Evolutionary conservation across 2,329 filamentous ascomycete genomes (phyloP).

Genomic region (Fusarium sp.): DNA sequence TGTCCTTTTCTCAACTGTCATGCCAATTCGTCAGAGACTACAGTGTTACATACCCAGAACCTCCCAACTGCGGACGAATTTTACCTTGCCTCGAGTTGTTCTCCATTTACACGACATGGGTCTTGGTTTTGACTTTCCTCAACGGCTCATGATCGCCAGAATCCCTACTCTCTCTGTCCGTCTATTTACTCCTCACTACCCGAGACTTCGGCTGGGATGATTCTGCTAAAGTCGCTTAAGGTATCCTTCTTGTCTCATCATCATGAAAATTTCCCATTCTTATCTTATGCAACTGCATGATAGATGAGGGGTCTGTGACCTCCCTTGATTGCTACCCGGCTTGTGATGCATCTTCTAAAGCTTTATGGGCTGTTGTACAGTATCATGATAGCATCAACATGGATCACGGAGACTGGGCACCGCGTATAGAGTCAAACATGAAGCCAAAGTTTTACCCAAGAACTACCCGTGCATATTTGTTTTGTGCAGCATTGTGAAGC

Average conservation of each 20-base stretch:
- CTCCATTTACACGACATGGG: not conserved
- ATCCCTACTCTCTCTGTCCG: not conserved
- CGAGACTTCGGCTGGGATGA: too few species aligned
- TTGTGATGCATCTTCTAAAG: not conserved
- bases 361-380: not conserved
- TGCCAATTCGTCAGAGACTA: not conserved
- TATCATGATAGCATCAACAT: not conserved
- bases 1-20: not conserved
- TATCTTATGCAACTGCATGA: not conserved
- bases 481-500: not conserved
- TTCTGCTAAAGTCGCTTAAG: not conserved
- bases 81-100: not conserved
- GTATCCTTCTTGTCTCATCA: not conserved
- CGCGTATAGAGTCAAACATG: not conserved
- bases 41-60: not conserved
- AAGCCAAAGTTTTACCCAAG: not conserved
- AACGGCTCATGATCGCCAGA: not conserved
- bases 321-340: not conserved
- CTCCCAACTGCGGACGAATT: not conserved
- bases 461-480: not conserved
- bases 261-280: too few species aligned
- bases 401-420: not conserved
- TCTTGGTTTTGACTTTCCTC: not conserved
- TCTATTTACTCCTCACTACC: too few species aligned
- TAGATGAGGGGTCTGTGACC: not conserved